Conservation (phyloP, 345 rosid genomes). For the Psidium friedrichsthalianum region DNA sequence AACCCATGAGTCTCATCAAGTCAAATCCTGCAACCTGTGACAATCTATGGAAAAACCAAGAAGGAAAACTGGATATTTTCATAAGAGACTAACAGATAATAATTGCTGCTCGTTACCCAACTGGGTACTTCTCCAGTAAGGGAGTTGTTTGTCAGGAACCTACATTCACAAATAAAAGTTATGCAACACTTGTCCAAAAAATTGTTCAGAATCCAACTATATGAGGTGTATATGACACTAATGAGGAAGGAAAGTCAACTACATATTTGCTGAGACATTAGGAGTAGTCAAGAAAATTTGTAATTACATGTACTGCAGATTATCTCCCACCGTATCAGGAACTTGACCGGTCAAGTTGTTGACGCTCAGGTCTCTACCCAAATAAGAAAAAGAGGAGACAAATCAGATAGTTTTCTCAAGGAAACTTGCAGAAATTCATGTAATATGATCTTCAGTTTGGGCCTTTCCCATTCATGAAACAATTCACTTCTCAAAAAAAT, state of each 20-base stretch:
- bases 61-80: neutral
- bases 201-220: neutral
- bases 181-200: neutral
- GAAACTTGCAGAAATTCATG: neutral
- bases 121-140: conserved; percentile 52
- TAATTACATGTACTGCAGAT: conserved; percentile 36
- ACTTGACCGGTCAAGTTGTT: conserved; percentile 53
- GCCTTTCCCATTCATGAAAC: neutral
- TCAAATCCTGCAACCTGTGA: neutral
- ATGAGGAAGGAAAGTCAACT: neutral
- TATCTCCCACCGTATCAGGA: conserved; percentile 18
- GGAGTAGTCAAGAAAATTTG: neutral
- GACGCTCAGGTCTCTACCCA: conserved; percentile 71
- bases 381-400: conserved; percentile 2
- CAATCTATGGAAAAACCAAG: neutral
- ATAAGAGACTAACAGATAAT: conserved; percentile 28
- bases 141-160: conserved; percentile 72
- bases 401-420: neutral
- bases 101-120: conserved; percentile 22
- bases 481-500: neutral
- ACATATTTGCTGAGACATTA: neutral
- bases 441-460: neutral
- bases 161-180: conserved; percentile 2
- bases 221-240: neutral
- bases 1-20: neutral